Evolutionary conservation across 176 grass and related monocot species (phyloP).

Genomic region (Pontederia crassipes): DNA sequence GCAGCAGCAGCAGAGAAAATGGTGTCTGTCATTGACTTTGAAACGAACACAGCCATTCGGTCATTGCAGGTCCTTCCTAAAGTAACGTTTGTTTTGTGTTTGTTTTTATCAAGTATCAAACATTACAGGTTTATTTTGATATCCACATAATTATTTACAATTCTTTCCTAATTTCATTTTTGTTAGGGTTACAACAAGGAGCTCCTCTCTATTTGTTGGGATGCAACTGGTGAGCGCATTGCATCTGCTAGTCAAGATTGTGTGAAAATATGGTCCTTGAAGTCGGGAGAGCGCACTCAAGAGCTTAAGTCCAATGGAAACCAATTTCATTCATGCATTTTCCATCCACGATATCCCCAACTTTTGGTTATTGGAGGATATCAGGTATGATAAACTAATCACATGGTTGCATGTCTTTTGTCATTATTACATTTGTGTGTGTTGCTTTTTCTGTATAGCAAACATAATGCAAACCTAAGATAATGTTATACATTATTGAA

Average conservation of each 20-base stretch:
- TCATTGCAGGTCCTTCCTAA: conserved; percentile 38
- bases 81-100: background rate
- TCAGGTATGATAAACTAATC: conserved; percentile 35
- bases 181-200: conserved; percentile 52
- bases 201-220: conserved; percentile 74
- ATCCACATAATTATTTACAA: background rate
- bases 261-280: conserved; percentile 74
- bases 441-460: background rate
- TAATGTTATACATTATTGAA: too few relatives aligned
- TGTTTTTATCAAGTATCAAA: too few relatives aligned
- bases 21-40: conserved; percentile 74
- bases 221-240: conserved; percentile 65
- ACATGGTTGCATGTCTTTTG: too few relatives aligned
- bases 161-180: conserved; percentile 2
- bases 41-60: conserved; percentile 33
- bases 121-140: background rate
- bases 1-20: conserved; percentile 61
- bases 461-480: too few relatives aligned
- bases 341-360: conserved; percentile 68
- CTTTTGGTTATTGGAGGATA: conserved; percentile 82
- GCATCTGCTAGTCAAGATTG: conserved; percentile 81
- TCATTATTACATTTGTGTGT: too few relatives aligned
- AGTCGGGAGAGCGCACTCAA: conserved; percentile 38
- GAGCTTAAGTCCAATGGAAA: conserved; percentile 78
- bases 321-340: conserved; percentile 77